phyloP scores from a whole-genome alignment of 2,329 filamentous ascomycete species.

The Cordyceps sp. region DNA sequence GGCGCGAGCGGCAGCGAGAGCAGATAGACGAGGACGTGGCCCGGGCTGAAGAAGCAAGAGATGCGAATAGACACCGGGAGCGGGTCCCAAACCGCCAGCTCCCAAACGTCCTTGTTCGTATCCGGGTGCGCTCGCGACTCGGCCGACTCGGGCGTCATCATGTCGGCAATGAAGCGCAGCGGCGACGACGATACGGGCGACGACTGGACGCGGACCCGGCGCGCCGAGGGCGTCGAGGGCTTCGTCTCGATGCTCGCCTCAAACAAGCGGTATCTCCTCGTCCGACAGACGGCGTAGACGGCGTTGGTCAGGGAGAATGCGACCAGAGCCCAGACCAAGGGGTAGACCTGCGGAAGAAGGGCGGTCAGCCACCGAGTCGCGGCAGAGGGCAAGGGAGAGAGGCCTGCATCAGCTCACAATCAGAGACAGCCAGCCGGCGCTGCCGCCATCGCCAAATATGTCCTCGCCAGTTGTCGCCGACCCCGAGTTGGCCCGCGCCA shows the following conservation, averaged over 20 bases:
- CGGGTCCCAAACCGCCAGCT: slow-evolving; percentile 86
- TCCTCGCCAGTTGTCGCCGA: slow-evolving; percentile 46
- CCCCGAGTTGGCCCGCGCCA: slow-evolving; percentile 65
- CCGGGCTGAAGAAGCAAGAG: slow-evolving; percentile 83
- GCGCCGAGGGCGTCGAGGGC: slow-evolving; percentile 69
- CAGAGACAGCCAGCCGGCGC: slow-evolving; percentile 47
- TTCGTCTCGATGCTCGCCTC: slow-evolving; percentile 64
- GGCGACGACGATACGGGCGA: slow-evolving; percentile 66
- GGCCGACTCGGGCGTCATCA: slow-evolving; percentile 54
- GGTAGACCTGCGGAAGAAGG: slow-evolving; percentile 34
- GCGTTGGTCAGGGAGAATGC: slow-evolving; percentile 58
- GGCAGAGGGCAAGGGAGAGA: slow-evolving; percentile 3
- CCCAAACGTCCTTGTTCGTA: slow-evolving; percentile 77
- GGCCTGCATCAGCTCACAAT: slow-evolving; percentile 23
- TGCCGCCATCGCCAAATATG: slow-evolving; percentile 60
- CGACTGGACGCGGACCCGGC: slow-evolving; percentile 75
- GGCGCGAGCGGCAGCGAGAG: slow-evolving; percentile 66
- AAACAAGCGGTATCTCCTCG: slow-evolving; percentile 80
- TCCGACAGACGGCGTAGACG: slow-evolving; percentile 64
- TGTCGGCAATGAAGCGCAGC: slow-evolving; percentile 52
- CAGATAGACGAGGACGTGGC: slow-evolving; percentile 82
- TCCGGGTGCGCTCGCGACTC: slow-evolving; percentile 74
- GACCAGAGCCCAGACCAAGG: slow-evolving; percentile 54
- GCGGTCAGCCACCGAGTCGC: slow-evolving; percentile 3
- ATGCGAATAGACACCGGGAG: slow-evolving; percentile 66